Percentiles rank a stretch among this genome's conserved stretches.
Evolutionary conservation across 345 rosid genomes (phyloP).

Genomic region (Eucalyptus lansdowneana): DNA sequence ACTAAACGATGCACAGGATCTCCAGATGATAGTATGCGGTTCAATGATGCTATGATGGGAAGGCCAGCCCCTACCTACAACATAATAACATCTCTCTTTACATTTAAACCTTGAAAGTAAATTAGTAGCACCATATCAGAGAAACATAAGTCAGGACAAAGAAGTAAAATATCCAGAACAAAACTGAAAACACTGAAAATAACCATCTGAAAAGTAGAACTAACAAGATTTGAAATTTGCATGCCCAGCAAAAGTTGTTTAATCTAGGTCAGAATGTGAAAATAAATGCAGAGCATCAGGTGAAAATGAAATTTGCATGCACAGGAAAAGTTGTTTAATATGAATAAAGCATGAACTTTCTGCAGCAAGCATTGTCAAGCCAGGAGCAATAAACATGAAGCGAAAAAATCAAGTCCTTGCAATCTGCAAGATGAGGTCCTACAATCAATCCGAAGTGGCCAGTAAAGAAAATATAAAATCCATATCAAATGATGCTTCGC

Average conservation of each 20-base stretch:
- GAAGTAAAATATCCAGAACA: background rate
- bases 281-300: background rate
- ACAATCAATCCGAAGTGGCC: background rate
- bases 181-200: background rate
- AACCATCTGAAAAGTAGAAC: background rate
- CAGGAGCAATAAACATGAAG: background rate
- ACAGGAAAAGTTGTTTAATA: background rate
- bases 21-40: slow-evolving; percentile 75
- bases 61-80: slow-evolving; percentile 89
- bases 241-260: background rate
- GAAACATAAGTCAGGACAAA: background rate
- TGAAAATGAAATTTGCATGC: background rate
- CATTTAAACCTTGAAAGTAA: background rate
- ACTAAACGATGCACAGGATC: slow-evolving; percentile 52
- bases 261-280: background rate
- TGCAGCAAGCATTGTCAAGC: background rate
- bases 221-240: background rate
- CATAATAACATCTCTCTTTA: background rate
- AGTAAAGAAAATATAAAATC: background rate
- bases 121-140: background rate
- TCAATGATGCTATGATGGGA: slow-evolving; percentile 77
- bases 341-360: background rate
- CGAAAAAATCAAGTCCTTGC: background rate
- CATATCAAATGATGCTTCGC: background rate
- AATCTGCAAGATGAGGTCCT: background rate